These are phyloP conservation scores for Metschnikowia aberdeeniae DNA, from an alignment of 805 yeast species.

Conservation along the genomic window DNA sequence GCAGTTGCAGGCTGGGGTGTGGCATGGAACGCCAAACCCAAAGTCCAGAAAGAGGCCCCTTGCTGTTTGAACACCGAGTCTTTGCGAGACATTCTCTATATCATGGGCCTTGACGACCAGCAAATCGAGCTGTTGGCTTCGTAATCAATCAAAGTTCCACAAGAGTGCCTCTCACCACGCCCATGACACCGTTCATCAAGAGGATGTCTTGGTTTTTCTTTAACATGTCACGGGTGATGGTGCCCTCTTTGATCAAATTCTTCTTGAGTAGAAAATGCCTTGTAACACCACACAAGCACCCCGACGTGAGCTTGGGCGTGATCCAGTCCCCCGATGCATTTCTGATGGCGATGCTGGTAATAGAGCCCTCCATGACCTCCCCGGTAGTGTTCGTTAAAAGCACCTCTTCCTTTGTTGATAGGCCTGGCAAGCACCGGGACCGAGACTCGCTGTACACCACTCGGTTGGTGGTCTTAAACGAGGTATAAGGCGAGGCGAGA, in stretches of 20 bases:
- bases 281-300: constrained; percentile 83
- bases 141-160: constrained; percentile 7
- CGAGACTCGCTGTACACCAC: constrained; percentile 62
- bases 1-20: constrained; percentile 84
- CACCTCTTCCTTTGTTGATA: constrained; percentile 60
- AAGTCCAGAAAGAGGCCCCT: constrained; percentile 82
- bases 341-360: constrained; percentile 71
- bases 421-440: constrained; percentile 39
- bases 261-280: constrained; percentile 60
- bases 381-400: constrained; percentile 53
- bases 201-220: constrained; percentile 64
- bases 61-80: constrained; percentile 70
- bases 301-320: constrained; percentile 75
- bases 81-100: constrained; percentile 71
- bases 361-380: constrained; percentile 74
- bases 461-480: constrained; percentile 82
- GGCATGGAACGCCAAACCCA: constrained; percentile 97
- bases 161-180: constrained; percentile 62
- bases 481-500: constrained; percentile 68
- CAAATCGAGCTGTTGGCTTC: constrained; percentile 37
- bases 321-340: constrained; percentile 54
- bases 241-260: constrained; percentile 51
- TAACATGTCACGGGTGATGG: constrained; percentile 44
- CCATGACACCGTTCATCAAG: constrained; percentile 78
- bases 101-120: constrained; percentile 65